Evolutionary conservation across 148 eudicot species (phyloP).

Genomic region (Amaranthus hypochondriacus): DNA sequence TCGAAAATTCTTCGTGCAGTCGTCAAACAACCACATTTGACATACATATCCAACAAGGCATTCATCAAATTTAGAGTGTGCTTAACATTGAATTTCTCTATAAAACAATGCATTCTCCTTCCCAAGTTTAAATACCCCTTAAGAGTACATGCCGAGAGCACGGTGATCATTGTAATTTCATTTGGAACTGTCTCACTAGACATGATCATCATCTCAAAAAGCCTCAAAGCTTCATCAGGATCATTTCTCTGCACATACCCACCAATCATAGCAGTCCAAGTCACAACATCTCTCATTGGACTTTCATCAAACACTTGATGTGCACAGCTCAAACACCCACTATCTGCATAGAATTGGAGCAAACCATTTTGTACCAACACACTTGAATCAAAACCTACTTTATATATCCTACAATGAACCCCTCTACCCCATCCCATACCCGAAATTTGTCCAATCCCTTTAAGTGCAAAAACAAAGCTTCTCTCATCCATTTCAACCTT

Average conservation of each 20-base stretch:
- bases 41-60: slow-evolving; percentile 64
- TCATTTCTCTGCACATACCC: slow-evolving; percentile 41
- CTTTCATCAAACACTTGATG: slow-evolving; percentile 51
- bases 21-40: slow-evolving; percentile 49
- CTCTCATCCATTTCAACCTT: slow-evolving; percentile 47
- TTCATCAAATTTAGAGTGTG: slow-evolving; percentile 48
- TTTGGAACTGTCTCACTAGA: slow-evolving; percentile 45
- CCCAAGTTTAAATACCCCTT: slow-evolving; percentile 48
- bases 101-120: slow-evolving; percentile 31
- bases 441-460: slow-evolving; percentile 37
- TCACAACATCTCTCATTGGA: slow-evolving; percentile 51
- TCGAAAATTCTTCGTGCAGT: slow-evolving; percentile 49
- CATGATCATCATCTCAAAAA: slow-evolving; percentile 43
- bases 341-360: slow-evolving; percentile 42
- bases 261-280: slow-evolving; percentile 64
- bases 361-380: slow-evolving; percentile 55
- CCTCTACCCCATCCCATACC: slow-evolving; percentile 35
- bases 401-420: slow-evolving; percentile 46
- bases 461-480: slow-evolving; percentile 58
- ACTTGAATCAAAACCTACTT: slow-evolving; percentile 45
- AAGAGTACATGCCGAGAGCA: slow-evolving; percentile 51
- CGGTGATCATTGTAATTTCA: slow-evolving; percentile 58
- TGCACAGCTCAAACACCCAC: slow-evolving; percentile 37
- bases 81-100: slow-evolving; percentile 24
- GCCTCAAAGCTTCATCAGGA: slow-evolving; percentile 51